These are phyloP conservation scores for Russula foetens DNA, from an alignment of 768 basidiomycete genomes.

Conservation along the genomic window DNA sequence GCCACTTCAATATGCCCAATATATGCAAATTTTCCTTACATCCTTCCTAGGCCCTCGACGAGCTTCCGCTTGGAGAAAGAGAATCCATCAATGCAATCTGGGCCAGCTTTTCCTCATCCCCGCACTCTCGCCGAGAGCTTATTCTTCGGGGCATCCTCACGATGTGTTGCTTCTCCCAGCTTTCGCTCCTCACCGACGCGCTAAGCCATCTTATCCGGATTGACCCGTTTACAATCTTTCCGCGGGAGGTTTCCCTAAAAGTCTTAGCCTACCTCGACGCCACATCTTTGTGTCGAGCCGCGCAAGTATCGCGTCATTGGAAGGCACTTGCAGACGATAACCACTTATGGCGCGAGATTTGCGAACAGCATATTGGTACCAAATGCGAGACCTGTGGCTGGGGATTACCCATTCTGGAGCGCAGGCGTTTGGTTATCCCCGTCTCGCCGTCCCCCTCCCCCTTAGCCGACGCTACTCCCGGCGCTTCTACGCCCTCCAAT, in stretches of 20 bases:
- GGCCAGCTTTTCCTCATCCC: constrained; percentile 94
- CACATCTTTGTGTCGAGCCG: constrained; percentile 86
- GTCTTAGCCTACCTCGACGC: constrained; percentile 88
- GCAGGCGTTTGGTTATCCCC: constrained; percentile 42
- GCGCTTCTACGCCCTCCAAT: constrained; percentile 21
- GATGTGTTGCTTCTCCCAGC: constrained; percentile 98
- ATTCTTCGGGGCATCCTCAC: constrained; percentile 96
- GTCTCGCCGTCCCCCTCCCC: constrained; percentile 32
- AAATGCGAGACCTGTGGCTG: constrained; percentile 97
- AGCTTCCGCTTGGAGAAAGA: constrained; percentile 76
- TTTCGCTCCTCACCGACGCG: constrained; percentile 91
- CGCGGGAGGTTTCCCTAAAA: constrained; percentile 82
- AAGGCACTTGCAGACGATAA: constrained; percentile 89
- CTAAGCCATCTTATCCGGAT: constrained; percentile 89
- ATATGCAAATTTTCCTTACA: background rate
- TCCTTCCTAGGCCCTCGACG: constrained; percentile 69
- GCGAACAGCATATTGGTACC: constrained; percentile 96
- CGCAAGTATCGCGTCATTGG: constrained; percentile 85
- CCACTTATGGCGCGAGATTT: constrained; percentile 90
- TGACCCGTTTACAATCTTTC: constrained; percentile 87
- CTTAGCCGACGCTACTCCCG: constrained; percentile 20
- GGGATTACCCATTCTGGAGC: constrained; percentile 89
- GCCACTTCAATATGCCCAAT: background rate
- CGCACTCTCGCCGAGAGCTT: constrained; percentile 82
- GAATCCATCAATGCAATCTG: constrained; percentile 87